These are phyloP conservation scores for Cytospora paraplurivora DNA, from an alignment of 2,329 filamentous ascomycete genomes.

Conservation along the genomic window DNA sequence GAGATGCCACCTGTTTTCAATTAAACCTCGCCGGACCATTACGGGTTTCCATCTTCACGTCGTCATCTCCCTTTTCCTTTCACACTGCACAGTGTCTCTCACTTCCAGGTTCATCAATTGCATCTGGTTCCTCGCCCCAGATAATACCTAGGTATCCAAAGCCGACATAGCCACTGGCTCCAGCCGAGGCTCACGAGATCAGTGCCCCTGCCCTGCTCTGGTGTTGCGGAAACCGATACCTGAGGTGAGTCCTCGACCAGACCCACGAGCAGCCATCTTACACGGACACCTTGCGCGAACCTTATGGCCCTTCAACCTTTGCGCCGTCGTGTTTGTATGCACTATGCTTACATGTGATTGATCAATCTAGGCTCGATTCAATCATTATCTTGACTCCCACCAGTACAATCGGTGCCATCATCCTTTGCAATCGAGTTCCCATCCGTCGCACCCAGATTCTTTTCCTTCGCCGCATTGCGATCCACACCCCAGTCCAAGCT, in stretches of 20 bases:
- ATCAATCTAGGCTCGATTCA: background rate
- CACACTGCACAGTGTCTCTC: background rate
- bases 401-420: background rate
- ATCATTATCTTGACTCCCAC: background rate
- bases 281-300: background rate
- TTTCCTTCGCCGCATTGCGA: conserved; percentile 3
- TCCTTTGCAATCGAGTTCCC: background rate
- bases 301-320: background rate
- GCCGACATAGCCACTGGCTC: conserved; percentile 16
- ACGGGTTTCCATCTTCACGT: conserved; percentile 15
- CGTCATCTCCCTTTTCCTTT: conserved; percentile 16
- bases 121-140: conserved; percentile 7
- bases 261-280: background rate
- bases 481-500: conserved; percentile 1
- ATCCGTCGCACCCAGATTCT: background rate
- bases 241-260: conserved; percentile 9
- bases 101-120: background rate
- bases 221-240: conserved; percentile 8
- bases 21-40: conserved; percentile 22
- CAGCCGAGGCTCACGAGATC: conserved; percentile 14
- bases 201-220: conserved; percentile 3
- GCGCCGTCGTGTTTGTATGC: background rate
- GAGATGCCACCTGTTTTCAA: conserved; percentile 29
- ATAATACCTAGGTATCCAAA: conserved; percentile 8
- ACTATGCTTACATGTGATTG: background rate